Conservation (phyloP, 345 rosid genomes). For the Brassica cretica region DNA sequence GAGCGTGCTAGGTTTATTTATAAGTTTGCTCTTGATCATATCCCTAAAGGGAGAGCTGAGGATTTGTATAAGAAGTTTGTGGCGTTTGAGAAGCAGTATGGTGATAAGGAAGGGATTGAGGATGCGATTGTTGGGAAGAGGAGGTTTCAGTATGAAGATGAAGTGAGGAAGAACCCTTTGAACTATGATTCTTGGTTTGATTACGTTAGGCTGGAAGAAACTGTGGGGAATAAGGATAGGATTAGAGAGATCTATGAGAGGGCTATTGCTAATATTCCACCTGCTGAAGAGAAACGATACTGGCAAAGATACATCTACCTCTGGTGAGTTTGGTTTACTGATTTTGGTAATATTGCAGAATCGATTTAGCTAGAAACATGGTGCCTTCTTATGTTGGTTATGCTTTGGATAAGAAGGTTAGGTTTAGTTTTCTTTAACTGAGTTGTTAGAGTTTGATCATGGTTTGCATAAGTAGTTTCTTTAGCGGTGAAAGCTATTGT, state of each 20-base stretch:
- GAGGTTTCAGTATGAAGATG: slow-evolving; percentile 12
- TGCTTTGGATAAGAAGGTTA: not conserved
- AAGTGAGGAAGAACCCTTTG: slow-evolving; percentile 8
- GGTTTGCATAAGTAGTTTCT: not conserved
- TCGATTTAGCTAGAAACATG: not conserved
- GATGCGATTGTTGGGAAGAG: slow-evolving; percentile 10
- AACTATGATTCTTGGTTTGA: slow-evolving; percentile 17
- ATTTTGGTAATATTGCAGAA: not conserved
- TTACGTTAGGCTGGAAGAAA: slow-evolving; percentile 9
- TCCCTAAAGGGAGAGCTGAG: not conserved
- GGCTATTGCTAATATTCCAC: slow-evolving; percentile 14
- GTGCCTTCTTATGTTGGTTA: not conserved
- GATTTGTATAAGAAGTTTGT: slow-evolving; percentile 8
- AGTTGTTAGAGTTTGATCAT: not conserved
- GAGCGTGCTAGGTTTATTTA: not conserved
- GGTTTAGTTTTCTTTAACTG: not conserved
- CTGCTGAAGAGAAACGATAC: slow-evolving; percentile 8
- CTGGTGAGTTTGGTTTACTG: not conserved
- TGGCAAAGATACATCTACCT: slow-evolving; percentile 20
- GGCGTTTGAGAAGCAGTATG: slow-evolving; percentile 2
- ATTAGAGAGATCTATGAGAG: not conserved
- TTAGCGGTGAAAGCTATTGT: no score
- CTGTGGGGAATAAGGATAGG: slow-evolving; percentile 10
- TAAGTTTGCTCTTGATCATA: not conserved
- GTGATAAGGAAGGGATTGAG: slow-evolving; percentile 11